A percentile compares a stretch with the other conserved stretches of the same genome.
phyloP scores from a whole-genome alignment of 805 yeast genomes.

The Cyberlindnera lachancei region DNA sequence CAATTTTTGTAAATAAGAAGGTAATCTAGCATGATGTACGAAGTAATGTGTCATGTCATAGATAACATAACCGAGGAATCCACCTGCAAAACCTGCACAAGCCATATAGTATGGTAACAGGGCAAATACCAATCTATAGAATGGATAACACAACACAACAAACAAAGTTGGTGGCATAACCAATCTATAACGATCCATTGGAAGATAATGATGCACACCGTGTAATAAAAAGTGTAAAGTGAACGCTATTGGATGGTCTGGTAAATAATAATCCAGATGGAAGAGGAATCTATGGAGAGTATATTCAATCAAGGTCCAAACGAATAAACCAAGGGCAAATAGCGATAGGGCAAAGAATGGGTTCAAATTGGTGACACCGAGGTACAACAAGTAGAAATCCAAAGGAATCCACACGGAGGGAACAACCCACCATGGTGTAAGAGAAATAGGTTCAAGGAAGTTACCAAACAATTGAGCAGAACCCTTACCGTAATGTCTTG shows the following conservation, averaged over 20 bases:
- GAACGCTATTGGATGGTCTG: slow-evolving; percentile 67
- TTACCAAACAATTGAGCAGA: slow-evolving; percentile 95
- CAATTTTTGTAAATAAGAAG: slow-evolving; percentile 64
- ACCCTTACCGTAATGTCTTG: slow-evolving; percentile 96
- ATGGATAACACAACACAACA: slow-evolving; percentile 63
- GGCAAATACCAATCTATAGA: slow-evolving; percentile 69
- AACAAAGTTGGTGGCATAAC: slow-evolving; percentile 96
- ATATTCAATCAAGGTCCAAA: slow-evolving; percentile 93
- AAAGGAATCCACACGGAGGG: slow-evolving; percentile 86
- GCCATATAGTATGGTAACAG: slow-evolving; percentile 79
- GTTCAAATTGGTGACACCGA: slow-evolving; percentile 47
- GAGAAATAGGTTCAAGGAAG: slow-evolving; percentile 82
- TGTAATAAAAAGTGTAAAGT: slow-evolving; percentile 86
- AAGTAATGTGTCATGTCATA: slow-evolving; percentile 94
- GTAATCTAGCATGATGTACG: slow-evolving; percentile 82
- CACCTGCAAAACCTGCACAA: slow-evolving; percentile 92
- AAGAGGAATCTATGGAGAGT: slow-evolving; percentile 82
- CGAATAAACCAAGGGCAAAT: slow-evolving; percentile 74
- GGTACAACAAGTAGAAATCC: slow-evolving; percentile 52
- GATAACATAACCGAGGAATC: slow-evolving; percentile 84
- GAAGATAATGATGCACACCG: slow-evolving; percentile 95
- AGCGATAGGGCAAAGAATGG: slow-evolving; percentile 41
- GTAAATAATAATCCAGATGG: slow-evolving; percentile 84
- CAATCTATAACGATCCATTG: slow-evolving; percentile 89
- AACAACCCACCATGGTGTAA: slow-evolving; percentile 92